Evolutionary conservation across 306 rosid genomes (phyloP).

Genomic region (Cucumis melo): DNA sequence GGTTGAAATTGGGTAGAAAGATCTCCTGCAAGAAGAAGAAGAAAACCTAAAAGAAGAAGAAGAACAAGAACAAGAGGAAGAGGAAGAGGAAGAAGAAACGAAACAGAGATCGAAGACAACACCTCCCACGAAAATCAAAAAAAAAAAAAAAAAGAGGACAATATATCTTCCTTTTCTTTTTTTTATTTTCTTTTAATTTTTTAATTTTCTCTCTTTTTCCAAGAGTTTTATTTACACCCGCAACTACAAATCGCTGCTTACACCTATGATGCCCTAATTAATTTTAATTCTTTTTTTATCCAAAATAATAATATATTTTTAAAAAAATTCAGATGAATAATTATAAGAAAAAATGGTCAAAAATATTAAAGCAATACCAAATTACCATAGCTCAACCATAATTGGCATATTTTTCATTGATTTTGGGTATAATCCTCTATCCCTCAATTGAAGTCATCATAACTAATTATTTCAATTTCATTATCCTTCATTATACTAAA

Average conservation of each 20-base stretch:
- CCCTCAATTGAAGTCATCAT: too few relatives aligned
- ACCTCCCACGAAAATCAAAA: background rate
- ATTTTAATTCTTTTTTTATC: background rate
- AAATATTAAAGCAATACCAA: too few relatives aligned
- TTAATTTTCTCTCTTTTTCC: background rate
- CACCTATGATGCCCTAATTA: background rate
- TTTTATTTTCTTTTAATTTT: background rate
- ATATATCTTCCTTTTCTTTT: background rate
- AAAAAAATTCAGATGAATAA: too few relatives aligned
- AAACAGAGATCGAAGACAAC: conserved; percentile 3
- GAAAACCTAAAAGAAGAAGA: conserved; percentile 6
- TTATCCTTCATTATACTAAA: too few relatives aligned
- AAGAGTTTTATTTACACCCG: background rate
- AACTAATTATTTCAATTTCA: too few relatives aligned
- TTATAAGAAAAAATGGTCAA: too few relatives aligned
- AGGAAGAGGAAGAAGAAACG: background rate
- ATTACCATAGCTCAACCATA: too few relatives aligned
- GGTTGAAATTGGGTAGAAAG: background rate
- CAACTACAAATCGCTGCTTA: background rate
- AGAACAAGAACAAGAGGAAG: background rate
- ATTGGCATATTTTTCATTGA: too few relatives aligned
- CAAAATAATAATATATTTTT: too few relatives aligned
- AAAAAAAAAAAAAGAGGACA: too few relatives aligned
- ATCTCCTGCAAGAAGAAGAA: background rate
- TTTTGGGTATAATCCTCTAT: too few relatives aligned